phyloP scores from a whole-genome alignment of 352 stramenopile genomes.

The Phytopythium helicoides region DNA sequence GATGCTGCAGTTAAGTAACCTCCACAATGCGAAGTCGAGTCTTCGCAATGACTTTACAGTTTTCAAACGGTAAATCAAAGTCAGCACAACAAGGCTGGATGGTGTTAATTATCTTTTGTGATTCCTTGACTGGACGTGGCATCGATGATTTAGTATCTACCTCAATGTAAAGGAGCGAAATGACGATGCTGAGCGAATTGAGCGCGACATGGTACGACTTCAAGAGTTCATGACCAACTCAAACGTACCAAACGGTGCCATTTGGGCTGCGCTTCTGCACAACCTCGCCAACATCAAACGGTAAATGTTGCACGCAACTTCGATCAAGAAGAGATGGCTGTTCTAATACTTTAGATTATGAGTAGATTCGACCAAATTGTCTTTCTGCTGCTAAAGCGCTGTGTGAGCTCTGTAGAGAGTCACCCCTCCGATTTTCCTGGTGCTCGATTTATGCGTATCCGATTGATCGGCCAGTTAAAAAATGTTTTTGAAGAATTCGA shows the following conservation, averaged over 20 bases:
- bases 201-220: slow-evolving; percentile 54
- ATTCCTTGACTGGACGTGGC: background rate
- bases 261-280: slow-evolving; percentile 56
- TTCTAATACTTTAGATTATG: slow-evolving; percentile 4
- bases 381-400: slow-evolving; percentile 55
- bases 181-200: slow-evolving; percentile 30
- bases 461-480: slow-evolving; percentile 42
- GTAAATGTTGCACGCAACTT: slow-evolving; percentile 16
- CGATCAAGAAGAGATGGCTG: background rate
- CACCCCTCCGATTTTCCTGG: slow-evolving; percentile 27
- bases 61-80: slow-evolving; percentile 49
- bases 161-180: slow-evolving; percentile 39
- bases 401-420: slow-evolving; percentile 39
- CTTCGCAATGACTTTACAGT: slow-evolving; percentile 74
- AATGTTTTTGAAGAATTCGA: slow-evolving; percentile 39
- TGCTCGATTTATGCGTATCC: slow-evolving; percentile 52
- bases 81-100: too few species aligned
- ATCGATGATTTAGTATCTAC: slow-evolving; percentile 36
- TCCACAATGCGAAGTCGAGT: slow-evolving; percentile 68
- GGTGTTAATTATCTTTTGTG: too few species aligned
- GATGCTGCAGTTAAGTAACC: slow-evolving; percentile 57
- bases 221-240: slow-evolving; percentile 66
- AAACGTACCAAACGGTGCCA: slow-evolving; percentile 48
- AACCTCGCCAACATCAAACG: slow-evolving; percentile 72
- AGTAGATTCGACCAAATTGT: slow-evolving; percentile 65